These are phyloP conservation scores for Fusarium stilboides DNA, from an alignment of 2,329 filamentous ascomycete species.

Conservation along the genomic window DNA sequence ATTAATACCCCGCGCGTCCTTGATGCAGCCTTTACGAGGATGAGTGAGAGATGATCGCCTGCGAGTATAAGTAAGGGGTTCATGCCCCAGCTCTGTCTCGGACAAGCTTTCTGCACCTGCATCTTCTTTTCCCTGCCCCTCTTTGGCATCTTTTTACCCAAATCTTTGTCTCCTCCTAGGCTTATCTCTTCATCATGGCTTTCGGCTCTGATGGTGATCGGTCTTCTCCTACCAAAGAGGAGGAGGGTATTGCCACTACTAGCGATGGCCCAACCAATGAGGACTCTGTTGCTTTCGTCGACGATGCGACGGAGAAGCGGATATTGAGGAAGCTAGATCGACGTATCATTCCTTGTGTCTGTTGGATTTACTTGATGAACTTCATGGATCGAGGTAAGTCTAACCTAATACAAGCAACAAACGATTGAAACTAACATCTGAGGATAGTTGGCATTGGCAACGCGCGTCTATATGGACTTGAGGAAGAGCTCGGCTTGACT, in stretches of 20 bases:
- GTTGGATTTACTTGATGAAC: slow-evolving; percentile 56
- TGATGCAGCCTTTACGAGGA: slow-evolving; percentile 25
- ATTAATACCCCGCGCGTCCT: slow-evolving; percentile 31
- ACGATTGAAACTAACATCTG: fast-evolving
- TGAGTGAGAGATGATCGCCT: neutral
- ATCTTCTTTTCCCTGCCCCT: slow-evolving; percentile 2
- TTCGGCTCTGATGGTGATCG: slow-evolving; percentile 19
- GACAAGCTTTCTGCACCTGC: slow-evolving; percentile 9
- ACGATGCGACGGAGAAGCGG: slow-evolving; percentile 40
- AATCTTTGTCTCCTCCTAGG: neutral
- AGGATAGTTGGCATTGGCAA: slow-evolving; percentile 78
- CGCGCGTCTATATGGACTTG: slow-evolving; percentile 64
- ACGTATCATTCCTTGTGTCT: slow-evolving; percentile 53
- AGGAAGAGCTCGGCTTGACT: slow-evolving; percentile 70
- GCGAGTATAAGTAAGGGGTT: slow-evolving; percentile 28
- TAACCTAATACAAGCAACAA: fast-evolving
- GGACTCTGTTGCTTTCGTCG: slow-evolving; percentile 36
- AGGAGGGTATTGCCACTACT: slow-evolving; percentile 28
- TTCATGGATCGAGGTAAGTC: slow-evolving; percentile 55
- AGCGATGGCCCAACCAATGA: slow-evolving; percentile 33
- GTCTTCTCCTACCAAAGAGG: slow-evolving; percentile 30
- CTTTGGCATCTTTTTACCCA: neutral
- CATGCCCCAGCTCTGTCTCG: slow-evolving; percentile 17
- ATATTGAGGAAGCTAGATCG: slow-evolving; percentile 52
- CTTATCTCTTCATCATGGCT: slow-evolving; percentile 17